Evolutionary conservation across 2,329 filamentous ascomycete species (phyloP).

Genomic region (Aspergillus sp.): DNA sequence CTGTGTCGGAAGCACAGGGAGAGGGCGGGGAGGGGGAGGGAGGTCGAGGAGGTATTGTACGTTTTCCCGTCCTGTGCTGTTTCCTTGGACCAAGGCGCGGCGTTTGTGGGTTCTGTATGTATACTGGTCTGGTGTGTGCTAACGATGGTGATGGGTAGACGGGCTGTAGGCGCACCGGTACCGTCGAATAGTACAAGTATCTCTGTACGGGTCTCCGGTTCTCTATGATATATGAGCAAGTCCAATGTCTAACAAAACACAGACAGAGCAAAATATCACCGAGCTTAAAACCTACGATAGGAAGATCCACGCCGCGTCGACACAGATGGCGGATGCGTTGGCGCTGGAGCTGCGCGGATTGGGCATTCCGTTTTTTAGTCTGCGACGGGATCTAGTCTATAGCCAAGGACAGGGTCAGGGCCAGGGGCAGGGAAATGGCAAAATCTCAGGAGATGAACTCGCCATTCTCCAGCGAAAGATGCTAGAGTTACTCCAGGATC

Average conservation of each 20-base stretch:
- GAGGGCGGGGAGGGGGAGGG: constrained; percentile 46
- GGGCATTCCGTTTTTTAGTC: constrained; percentile 52
- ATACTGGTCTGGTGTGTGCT: no score
- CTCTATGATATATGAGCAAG: no score
- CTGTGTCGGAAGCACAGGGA: constrained; percentile 45
- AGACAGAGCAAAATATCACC: constrained; percentile 38
- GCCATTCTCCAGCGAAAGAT: constrained; percentile 40
- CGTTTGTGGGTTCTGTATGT: no score
- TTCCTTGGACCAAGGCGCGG: not conserved
- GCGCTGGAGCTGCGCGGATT: constrained; percentile 47
- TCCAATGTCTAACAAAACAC: not conserved
- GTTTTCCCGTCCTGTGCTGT: constrained; percentile 12
- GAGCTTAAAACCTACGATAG: constrained; percentile 53
- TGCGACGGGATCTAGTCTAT: not conserved
- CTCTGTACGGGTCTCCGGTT: constrained; percentile 21
- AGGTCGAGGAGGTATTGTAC: constrained; percentile 48
- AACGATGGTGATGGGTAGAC: constrained; percentile 20
- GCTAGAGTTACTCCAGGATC: constrained; percentile 44
- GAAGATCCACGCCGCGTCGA: constrained; percentile 55
- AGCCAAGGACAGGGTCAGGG: constrained; percentile 3
- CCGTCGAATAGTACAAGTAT: constrained; percentile 15
- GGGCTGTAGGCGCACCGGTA: constrained; percentile 39
- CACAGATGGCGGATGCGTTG: constrained; percentile 53
- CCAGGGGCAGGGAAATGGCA: not conserved
- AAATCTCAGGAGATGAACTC: constrained; percentile 35